Evolutionary conservation across 768 basidiomycete species (phyloP), one percentile per base, ranked within the genome.

Genomic region (Mycena latifolia): DNA sequence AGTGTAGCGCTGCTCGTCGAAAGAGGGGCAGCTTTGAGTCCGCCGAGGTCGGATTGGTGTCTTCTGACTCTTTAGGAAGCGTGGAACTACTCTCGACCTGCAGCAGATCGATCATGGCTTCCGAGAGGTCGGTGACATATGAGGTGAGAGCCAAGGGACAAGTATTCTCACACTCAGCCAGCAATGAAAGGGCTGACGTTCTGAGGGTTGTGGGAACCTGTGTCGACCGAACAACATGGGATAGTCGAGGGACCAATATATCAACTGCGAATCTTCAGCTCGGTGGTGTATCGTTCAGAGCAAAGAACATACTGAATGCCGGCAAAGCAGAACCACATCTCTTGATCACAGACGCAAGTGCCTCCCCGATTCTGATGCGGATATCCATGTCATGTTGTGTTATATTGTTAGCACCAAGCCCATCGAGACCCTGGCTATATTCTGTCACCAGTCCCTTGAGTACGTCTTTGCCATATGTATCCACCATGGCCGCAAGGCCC

Each of bases 401-500:
- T 67, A 85, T 73, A 41, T 76, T 80, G 2, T 76, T 78, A 10
- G 79, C 78, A n/a, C 81, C 82, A 9, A 87, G 76, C 9, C 87
- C 87, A 61, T 84, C 85, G 29, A 88, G 72, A 1, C 84, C 82
- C 22, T 81, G 80, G 0, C 84, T 77, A 72, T 98, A 98, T 17
- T 87, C 84, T 28, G 84, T 82, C n/a, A 95, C 78, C 27, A 98
- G 81, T 6, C 82, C 80, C 61, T 81, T 80, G 10, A 96, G 76
- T 15, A 96, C 89, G 14, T 94, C 90, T 67, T 85, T 86, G 3
- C 93, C 94, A 65, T 89, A 88, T 2, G 82, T 82, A 71, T 95
- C 90, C 0, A 92, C 95, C 86, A 98, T 90, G 5, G 86, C 88
- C n/a, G 91, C 87, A 1, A 99, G 83, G 0, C 96, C 96, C 72